phyloP scores from a whole-genome alignment of 176 grass and related monocot genomes.

The Oryza rufipogon region DNA sequence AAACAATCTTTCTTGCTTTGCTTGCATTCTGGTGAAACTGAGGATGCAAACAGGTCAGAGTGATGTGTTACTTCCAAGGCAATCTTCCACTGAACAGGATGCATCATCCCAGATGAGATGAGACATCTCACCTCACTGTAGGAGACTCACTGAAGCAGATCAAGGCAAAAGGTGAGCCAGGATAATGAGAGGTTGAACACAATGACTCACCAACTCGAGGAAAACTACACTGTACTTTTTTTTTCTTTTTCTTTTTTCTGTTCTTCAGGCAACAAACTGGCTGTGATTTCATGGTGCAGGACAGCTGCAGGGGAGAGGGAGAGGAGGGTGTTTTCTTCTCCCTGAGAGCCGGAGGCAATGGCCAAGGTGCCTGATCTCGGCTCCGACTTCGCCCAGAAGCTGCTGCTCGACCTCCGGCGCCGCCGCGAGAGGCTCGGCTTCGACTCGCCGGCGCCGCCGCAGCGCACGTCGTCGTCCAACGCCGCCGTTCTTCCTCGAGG shows the following conservation, averaged over 20 bases:
- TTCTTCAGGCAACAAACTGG: conserved; percentile 16
- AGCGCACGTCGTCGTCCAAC: conserved; percentile 21
- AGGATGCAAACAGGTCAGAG: conserved; percentile 45
- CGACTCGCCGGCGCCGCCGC: neutral
- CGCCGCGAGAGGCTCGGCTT: conserved; percentile 83
- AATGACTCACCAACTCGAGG: conserved; percentile 44
- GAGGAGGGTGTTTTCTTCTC: neutral
- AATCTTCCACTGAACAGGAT: conserved; percentile 44
- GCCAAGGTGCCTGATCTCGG: conserved; percentile 58
- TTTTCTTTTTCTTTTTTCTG: neutral
- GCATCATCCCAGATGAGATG: conserved; percentile 37
- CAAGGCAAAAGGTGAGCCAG: neutral
- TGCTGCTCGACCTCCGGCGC: conserved; percentile 77
- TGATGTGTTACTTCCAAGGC: conserved; percentile 51
- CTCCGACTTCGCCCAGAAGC: conserved; percentile 91
- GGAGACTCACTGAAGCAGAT: conserved; percentile 26
- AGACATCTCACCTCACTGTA: conserved; percentile 44
- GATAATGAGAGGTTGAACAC: conserved; percentile 45
- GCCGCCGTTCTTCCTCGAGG: conserved; percentile 34
- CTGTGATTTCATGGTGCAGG: conserved; percentile 40
- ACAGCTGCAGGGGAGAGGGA: neutral
- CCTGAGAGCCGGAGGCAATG: conserved; percentile 40
- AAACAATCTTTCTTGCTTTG: conserved; percentile 43
- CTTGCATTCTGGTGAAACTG: conserved; percentile 66
- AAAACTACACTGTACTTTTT: conserved; percentile 26